These are phyloP conservation scores for Holtermanniella nyarrowii DNA, from an alignment of 768 basidiomycete species.

Conservation along the genomic window DNA sequence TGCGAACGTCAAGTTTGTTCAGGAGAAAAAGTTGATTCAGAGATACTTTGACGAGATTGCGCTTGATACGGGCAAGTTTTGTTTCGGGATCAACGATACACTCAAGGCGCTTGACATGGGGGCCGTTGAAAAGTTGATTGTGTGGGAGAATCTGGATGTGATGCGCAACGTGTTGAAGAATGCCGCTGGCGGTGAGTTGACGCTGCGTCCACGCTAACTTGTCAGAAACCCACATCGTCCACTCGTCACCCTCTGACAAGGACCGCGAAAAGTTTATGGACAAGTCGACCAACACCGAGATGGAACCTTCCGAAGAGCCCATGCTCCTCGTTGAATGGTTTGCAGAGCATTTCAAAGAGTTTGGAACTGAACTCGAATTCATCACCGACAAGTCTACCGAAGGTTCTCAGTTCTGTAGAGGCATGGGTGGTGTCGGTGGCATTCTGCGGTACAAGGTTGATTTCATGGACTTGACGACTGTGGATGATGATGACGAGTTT, in stretches of 20 bases:
- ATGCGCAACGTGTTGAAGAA: constrained; percentile 80
- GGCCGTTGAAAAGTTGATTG: constrained; percentile 90
- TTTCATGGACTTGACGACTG: constrained; percentile 61
- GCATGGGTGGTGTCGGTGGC: constrained; percentile 96
- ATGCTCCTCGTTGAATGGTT: constrained; percentile 93
- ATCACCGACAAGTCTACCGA: constrained; percentile 94
- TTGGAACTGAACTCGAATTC: constrained; percentile 82
- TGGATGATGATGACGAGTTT: constrained; percentile 43
- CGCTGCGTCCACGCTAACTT: neutral
- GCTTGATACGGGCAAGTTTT: constrained; percentile 89
- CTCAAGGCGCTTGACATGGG: constrained; percentile 93
- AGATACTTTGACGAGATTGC: constrained; percentile 99
- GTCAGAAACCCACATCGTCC: constrained; percentile 71
- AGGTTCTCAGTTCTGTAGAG: constrained; percentile 94
- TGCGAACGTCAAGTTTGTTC: constrained; percentile 97
- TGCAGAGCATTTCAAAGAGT: constrained; percentile 95
- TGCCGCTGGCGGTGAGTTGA: constrained; percentile 65
- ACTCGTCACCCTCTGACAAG: constrained; percentile 61
- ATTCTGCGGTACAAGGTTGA: constrained; percentile 95
- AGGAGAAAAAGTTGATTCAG: constrained; percentile 96
- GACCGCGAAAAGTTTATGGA: constrained; percentile 91
- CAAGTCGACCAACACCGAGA: constrained; percentile 87
- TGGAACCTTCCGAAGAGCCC: constrained; percentile 79
- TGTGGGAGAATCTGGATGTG: constrained; percentile 95
- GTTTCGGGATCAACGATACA: constrained; percentile 95